Evolutionary conservation across 202 grass and related monocot genomes (phyloP), one percentile per base, ranked within the genome.

Genomic region (Elaeis oleifera): DNA sequence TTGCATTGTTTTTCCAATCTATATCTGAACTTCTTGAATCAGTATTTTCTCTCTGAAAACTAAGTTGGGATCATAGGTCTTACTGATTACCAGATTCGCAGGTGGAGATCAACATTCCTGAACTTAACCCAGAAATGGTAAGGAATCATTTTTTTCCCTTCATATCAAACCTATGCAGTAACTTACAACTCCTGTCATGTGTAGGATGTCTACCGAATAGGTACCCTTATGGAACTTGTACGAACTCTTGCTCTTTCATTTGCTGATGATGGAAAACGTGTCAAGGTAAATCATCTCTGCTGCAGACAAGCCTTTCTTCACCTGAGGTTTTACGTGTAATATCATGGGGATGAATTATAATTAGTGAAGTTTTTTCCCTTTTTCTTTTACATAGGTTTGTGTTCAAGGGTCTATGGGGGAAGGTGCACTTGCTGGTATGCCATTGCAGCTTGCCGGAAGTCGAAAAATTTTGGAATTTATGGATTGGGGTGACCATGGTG

Each of bases 121-220:
- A 96, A 67, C 91, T 90, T 76, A 90, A 96, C 72, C 91, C 91
- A 23, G 91, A 96, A 73, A 83, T 90, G 91, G 91, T 96, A 90
- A 85, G 71, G 49, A 67, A 36, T 18, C 3, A 58, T 31, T 15
- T 53, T 65, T 55, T 49, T n/a, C 71, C 22, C 51, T 51, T 65
- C 53, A 32, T 48, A 59, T 15, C 18, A 2, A 20, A 8, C 18
- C 60, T 13, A 28, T 54, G 26, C 20, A 16, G 59, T 31, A 48
- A 32, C 51, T 73, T 54, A 73, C 18, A 48, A 14, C 15, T 27
- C 60, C 13, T n/a, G 2, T 64, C 70, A 64, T 79, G 48, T 64
- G 21, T 76, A 96, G 91, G 91, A 96, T 85, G 87, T 96, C 76
- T 96, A 96, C 74, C 81, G 91, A 58, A 90, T 96, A 76, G 91